A percentile compares a stretch with the other conserved stretches of the same genome.
phyloP scores from a whole-genome alignment of 2,329 filamentous ascomycete genomes.

The Talaromyces sp. region DNA sequence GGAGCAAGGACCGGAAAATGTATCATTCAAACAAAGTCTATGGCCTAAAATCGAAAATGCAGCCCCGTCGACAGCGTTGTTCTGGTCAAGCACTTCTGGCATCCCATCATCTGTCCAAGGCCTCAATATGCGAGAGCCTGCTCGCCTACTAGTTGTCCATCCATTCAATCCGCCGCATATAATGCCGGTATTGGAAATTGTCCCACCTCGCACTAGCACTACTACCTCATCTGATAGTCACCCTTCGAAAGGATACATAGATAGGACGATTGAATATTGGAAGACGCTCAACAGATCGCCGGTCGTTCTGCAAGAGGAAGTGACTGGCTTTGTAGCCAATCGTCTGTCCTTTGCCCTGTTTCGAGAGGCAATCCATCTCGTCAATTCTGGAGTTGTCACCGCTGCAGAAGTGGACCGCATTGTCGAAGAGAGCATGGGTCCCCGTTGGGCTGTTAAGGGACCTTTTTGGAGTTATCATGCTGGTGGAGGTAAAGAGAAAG shows the following conservation, averaged over 20 bases:
- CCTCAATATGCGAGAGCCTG: conserved; percentile 40
- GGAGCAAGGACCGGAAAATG: conserved; percentile 57
- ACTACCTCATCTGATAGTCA: conserved; percentile 20
- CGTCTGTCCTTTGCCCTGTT: conserved; percentile 56
- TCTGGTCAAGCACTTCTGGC: conserved; percentile 59
- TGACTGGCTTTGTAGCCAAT: conserved; percentile 57
- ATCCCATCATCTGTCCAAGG: conserved; percentile 54
- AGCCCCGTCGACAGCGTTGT: conserved; percentile 44
- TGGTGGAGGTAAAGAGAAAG: conserved; percentile 52
- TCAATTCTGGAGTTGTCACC: conserved; percentile 51
- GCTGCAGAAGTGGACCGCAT: conserved; percentile 54
- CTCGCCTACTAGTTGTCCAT: conserved; percentile 55
- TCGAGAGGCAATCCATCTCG: conserved; percentile 54
- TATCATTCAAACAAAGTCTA: conserved; percentile 49
- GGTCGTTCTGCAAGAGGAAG: conserved; percentile 51
- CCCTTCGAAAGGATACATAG: conserved; percentile 27
- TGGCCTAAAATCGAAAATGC: conserved; percentile 52
- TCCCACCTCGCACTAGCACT: conserved; percentile 48
- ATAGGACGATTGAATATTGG: conserved; percentile 49
- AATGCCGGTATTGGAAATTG: conserved; percentile 60
- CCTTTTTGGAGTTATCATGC: conserved; percentile 60
- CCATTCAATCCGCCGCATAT: conserved; percentile 62
- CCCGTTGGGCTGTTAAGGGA: conserved; percentile 54
- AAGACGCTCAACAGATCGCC: conserved; percentile 41
- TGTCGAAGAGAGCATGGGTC: conserved; percentile 52